phyloP scores from a whole-genome alignment of 352 stramenopile genomes.

The Globisporangium polare region DNA sequence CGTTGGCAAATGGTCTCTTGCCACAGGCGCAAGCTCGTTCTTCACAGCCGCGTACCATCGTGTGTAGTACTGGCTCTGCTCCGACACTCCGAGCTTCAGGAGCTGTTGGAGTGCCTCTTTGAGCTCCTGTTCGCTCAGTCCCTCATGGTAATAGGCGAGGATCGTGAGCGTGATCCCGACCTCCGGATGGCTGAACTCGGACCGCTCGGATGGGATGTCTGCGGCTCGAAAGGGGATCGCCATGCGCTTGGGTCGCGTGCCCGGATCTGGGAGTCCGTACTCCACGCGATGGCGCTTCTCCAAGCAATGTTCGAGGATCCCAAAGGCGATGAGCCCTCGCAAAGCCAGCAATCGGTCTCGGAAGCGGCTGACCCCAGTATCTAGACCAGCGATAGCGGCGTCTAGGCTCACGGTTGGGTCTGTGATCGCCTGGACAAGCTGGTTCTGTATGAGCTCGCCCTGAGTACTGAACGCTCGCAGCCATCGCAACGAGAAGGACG shows the following conservation, averaged over 20 bases:
- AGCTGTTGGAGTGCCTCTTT: conserved; percentile 47
- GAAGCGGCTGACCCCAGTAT: conserved; percentile 22
- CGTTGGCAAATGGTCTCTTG: conserved; percentile 27
- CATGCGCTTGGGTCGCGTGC: conserved; percentile 54
- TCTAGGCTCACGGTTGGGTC: conserved; percentile 29
- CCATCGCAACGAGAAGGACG: conserved; percentile 69
- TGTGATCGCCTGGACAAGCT: conserved; percentile 32
- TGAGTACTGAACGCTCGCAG: conserved; percentile 26
- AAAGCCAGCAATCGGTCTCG: conserved; percentile 50
- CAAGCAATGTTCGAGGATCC: conserved; percentile 78
- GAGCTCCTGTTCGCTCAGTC: conserved; percentile 51
- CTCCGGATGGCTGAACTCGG: conserved; percentile 89
- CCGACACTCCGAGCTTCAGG: conserved; percentile 55
- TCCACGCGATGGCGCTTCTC: conserved; percentile 82
- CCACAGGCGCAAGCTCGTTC: conserved; percentile 12
- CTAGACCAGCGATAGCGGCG: conserved; percentile 16
- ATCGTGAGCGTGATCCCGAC: conserved; percentile 78
- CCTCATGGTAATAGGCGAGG: conserved; percentile 83
- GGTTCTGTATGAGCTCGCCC: conserved; percentile 1
- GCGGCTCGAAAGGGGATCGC: conserved; percentile 85
- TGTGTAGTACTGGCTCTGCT: conserved; percentile 59
- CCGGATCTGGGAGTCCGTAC: conserved; percentile 55
- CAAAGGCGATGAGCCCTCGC: conserved; percentile 70
- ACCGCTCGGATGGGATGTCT: conserved; percentile 74
- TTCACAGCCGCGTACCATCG: conserved; percentile 57